phyloP scores from a whole-genome alignment of 1,284 basidiomycete species.

The Stygiomarasmius scandens region DNA sequence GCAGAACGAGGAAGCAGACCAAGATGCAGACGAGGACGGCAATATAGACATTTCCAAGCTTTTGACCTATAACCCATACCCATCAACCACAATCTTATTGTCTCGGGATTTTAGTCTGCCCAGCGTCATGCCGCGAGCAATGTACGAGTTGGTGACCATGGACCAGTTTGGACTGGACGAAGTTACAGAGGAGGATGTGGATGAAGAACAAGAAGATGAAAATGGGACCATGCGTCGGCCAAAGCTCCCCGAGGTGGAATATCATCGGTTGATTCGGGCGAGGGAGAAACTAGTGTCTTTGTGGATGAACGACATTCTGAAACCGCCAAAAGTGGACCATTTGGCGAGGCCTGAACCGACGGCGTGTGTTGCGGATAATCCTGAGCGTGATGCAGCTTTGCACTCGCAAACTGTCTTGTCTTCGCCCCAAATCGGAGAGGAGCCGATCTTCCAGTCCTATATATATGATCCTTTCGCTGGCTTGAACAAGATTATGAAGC shows the following conservation, averaged over 20 bases:
- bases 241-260: neutral
- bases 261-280: neutral
- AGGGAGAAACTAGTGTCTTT: conserved; percentile 1
- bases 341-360: too few species aligned
- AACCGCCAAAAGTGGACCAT: neutral
- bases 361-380: too few species aligned
- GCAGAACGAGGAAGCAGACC: too few species aligned
- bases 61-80: neutral
- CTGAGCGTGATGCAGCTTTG: too few species aligned
- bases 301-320: conserved; percentile 24
- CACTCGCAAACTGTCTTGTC: too few species aligned
- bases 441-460: neutral
- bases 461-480: neutral
- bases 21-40: too few species aligned
- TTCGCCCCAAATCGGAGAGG: too few species aligned
- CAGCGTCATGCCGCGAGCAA: conserved; percentile 98
- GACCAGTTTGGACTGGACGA: conserved; percentile 73
- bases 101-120: conserved; percentile 62
- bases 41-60: too few species aligned
- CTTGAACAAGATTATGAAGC: neutral
- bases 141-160: conserved; percentile 85
- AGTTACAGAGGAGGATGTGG: conserved; percentile 25
- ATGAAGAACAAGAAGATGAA: neutral
- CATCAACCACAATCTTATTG: neutral
- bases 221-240: conserved; percentile 8